Evolutionary conservation across 345 rosid genomes (phyloP), one percentile per base, ranked within the genome.

Genomic region (Rhizophora mangle): DNA sequence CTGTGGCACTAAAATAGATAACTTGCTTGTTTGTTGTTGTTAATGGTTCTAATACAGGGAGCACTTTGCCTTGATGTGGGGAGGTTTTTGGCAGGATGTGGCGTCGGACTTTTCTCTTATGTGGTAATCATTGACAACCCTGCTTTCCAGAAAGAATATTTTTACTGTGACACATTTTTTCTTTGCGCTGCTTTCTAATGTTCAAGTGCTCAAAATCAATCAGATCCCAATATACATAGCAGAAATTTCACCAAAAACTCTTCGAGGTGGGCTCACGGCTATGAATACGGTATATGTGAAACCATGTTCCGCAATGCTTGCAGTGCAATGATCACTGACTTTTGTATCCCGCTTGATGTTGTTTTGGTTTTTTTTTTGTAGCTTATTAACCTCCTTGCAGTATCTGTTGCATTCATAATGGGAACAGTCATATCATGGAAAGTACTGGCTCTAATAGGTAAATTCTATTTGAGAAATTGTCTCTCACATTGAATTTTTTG

Each of bases 181-280:
- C 20, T 21, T 21, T 13, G 21, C 32, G n/a, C 31, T 51, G 20
- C 19, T 43, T 1, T 63, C n/a, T 32, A 21, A 63, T 39, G 43
- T 19, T 37, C 19, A 61, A 55, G 21, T 61, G 24, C 16, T 30
- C 31, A 8, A 10, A 22, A 47, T 22, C 39, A 47, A 71, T 58
- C 82, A 89, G 97, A 88, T 92, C 27, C 96, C 96, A 0, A 79
- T 89, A 46, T 92, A 78, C 70, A 86, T 92, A 54, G 89, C 97
- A 49, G 96, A 92, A 81, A 88, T 92, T 62, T 80, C 97, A 18
- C 97, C 97, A 11, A 89, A 83, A 84, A 79, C 83, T 78, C 89
- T 88, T 16, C 81, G 97, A 21, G 96, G 97, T 71, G 90, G 87
- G 60, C 92, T 92, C 46, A 86, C 96, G 24, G 82, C 97, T 51